phyloP scores from a whole-genome alignment of 1,284 basidiomycete genomes.

The Fomitopsis pinicola region DNA sequence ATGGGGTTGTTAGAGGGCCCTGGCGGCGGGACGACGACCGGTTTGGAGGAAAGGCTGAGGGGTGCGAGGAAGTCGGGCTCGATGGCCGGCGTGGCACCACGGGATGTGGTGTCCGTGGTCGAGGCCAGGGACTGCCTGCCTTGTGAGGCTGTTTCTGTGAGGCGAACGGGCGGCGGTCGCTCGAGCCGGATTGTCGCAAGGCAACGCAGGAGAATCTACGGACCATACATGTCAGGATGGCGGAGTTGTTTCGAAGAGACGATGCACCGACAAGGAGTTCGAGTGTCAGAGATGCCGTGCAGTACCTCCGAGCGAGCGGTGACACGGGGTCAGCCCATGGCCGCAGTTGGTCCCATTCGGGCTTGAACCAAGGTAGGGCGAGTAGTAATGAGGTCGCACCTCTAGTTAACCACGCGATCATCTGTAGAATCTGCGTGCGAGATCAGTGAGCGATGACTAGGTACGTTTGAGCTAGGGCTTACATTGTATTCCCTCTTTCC shows the following conservation, averaged over 20 bases:
- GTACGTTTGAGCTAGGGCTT: conserved; percentile 21
- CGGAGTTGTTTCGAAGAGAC: conserved; percentile 6
- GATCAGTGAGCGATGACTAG: not conserved
- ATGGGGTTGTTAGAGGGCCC: conserved; percentile 37
- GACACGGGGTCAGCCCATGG: conserved; percentile 33
- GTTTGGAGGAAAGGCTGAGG: conserved; percentile 61
- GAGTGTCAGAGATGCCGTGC: conserved; percentile 34
- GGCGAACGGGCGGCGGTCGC: conserved; percentile 61
- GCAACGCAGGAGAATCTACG: conserved; percentile 47
- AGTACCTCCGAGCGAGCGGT: conserved; percentile 38
- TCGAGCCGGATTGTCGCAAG: conserved; percentile 52
- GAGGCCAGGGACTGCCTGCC: conserved; percentile 12
- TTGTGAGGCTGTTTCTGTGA: conserved; percentile 45
- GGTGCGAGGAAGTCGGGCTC: conserved; percentile 57
- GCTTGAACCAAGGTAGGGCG: conserved; percentile 36
- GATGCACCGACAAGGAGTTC: conserved; percentile 48
- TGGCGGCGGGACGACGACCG: conserved; percentile 34
- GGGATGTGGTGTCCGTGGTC: conserved; percentile 26
- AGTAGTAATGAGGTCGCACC: conserved; percentile 47
- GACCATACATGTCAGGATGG: not conserved
- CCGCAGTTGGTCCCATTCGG: conserved; percentile 36
- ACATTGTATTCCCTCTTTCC: conserved; percentile 64
- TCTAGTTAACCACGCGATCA: conserved; percentile 52
- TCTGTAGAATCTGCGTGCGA: conserved; percentile 48
- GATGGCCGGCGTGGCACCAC: conserved; percentile 19